Percentiles rank a stretch among this genome's conserved stretches.
phyloP scores from a whole-genome alignment of 78 protist genomes.

The Mastigamoeba balamuthi region DNA sequence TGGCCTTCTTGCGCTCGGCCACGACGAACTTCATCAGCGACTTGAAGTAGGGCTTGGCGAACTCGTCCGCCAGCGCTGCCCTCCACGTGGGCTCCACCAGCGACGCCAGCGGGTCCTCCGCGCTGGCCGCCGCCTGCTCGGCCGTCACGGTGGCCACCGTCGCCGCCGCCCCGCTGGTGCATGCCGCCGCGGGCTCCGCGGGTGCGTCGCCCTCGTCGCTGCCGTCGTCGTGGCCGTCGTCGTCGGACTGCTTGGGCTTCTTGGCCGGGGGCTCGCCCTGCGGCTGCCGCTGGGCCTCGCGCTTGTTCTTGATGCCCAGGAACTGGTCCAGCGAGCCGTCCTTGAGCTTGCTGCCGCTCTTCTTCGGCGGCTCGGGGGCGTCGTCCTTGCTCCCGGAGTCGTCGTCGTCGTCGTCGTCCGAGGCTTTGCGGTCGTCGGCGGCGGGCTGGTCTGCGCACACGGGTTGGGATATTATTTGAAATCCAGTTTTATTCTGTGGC shows the following conservation, averaged over 20 bases:
- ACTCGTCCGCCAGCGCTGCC: background rate
- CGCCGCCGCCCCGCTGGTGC: background rate
- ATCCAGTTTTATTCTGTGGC: no score
- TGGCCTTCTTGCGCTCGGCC: background rate
- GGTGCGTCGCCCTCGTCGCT: background rate
- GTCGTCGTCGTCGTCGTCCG: background rate
- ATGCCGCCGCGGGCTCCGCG: background rate
- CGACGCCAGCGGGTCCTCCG: background rate
- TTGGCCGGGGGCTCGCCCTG: no score
- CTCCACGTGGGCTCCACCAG: slow-evolving; percentile 4
- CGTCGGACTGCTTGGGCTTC: no score
- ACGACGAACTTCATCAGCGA: background rate
- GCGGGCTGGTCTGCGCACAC: background rate
- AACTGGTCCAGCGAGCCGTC: no score
- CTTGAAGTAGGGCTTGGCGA: slow-evolving; percentile 14
- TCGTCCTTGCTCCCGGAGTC: background rate
- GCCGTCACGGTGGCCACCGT: background rate
- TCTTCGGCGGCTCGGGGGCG: background rate
- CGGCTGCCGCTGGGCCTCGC: no score
- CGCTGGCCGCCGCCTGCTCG: background rate
- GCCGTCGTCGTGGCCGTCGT: background rate
- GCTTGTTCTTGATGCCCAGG: no score
- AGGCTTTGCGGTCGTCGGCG: background rate
- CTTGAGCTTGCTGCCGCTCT: no score
- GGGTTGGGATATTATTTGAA: background rate